Evolutionary conservation across 176 grass and related monocot genomes (phyloP).

Genomic region (Elaeis guineensis): DNA sequence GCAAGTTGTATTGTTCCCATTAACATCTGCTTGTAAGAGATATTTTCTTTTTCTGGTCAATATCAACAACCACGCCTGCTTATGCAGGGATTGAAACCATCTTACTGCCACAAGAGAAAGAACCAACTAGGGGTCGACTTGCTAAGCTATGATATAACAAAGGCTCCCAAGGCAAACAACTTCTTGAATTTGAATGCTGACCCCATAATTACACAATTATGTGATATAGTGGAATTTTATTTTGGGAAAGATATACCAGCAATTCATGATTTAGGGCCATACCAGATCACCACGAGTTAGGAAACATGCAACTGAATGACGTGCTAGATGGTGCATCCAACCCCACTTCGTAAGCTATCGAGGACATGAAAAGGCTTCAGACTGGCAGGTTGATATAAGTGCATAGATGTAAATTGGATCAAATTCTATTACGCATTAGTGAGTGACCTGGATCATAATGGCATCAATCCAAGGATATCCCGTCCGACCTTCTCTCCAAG

Average conservation of each 20-base stretch:
- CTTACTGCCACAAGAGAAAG: no score
- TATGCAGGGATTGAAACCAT: no score
- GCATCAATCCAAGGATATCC: slow-evolving; percentile 98
- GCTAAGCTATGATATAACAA: no score
- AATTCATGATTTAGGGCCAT: slow-evolving; percentile 17
- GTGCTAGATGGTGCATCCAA: slow-evolving; percentile 96
- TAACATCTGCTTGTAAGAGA: no score
- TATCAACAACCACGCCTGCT: no score
- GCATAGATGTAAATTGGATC: neutral
- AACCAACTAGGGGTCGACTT: no score
- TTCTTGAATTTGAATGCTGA: no score
- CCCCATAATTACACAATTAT: no score
- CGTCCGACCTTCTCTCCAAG: slow-evolving; percentile 75
- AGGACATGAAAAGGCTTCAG: slow-evolving; percentile 11
- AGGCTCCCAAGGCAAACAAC: no score
- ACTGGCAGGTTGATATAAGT: neutral
- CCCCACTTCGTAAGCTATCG: slow-evolving; percentile 73
- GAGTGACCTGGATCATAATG: slow-evolving; percentile 85
- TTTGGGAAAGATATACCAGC: neutral
- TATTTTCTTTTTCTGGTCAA: no score
- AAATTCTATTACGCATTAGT: neutral
- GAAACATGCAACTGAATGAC: slow-evolving; percentile 95
- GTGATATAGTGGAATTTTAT: no score
- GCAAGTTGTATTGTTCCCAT: no score
- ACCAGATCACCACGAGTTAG: slow-evolving; percentile 82